Conservation (phyloP, 805 yeast species). For the Starmerella vaccinii region DNA sequence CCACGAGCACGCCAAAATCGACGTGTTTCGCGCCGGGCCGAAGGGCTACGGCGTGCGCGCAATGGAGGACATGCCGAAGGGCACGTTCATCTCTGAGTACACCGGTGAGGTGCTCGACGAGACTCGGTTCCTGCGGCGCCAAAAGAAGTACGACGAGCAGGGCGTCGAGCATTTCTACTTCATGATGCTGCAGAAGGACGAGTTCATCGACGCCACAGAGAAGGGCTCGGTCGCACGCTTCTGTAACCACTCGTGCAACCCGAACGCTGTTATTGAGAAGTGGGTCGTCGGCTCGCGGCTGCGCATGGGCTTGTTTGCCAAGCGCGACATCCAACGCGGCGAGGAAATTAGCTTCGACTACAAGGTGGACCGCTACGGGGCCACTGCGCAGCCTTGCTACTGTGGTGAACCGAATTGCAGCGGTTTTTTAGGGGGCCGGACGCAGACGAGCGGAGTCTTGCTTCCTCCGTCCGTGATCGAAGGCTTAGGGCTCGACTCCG, state of each 20-base stretch:
- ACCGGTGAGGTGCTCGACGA: constrained; percentile 90
- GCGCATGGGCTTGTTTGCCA: constrained; percentile 91
- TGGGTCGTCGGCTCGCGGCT: constrained; percentile 91
- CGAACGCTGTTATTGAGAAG: constrained; percentile 90
- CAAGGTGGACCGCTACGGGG: constrained; percentile 93
- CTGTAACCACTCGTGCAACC: constrained; percentile 90
- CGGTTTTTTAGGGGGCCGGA: constrained; percentile 91
- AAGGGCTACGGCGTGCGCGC: constrained; percentile 91
- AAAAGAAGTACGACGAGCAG: constrained; percentile 50
- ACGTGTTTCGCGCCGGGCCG: constrained; percentile 68
- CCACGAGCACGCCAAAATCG: constrained; percentile 59
- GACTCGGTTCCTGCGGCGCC: constrained; percentile 57
- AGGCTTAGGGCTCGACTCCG: constrained; percentile 62
- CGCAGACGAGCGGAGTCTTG: constrained; percentile 86
- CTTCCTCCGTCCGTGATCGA: constrained; percentile 76
- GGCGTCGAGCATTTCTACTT: constrained; percentile 77
- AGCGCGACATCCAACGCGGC: constrained; percentile 56
- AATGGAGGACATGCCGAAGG: constrained; percentile 43
- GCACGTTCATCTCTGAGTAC: constrained; percentile 79
- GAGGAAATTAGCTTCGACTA: constrained; percentile 90
- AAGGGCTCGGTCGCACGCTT: constrained; percentile 85
- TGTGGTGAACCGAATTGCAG: constrained; percentile 90
- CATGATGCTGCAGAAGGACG: constrained; percentile 89
- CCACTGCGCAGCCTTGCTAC: constrained; percentile 84
- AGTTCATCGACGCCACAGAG: constrained; percentile 88